Conservation (phyloP, 805 yeast genomes). For the Teunomyces stri region DNA sequence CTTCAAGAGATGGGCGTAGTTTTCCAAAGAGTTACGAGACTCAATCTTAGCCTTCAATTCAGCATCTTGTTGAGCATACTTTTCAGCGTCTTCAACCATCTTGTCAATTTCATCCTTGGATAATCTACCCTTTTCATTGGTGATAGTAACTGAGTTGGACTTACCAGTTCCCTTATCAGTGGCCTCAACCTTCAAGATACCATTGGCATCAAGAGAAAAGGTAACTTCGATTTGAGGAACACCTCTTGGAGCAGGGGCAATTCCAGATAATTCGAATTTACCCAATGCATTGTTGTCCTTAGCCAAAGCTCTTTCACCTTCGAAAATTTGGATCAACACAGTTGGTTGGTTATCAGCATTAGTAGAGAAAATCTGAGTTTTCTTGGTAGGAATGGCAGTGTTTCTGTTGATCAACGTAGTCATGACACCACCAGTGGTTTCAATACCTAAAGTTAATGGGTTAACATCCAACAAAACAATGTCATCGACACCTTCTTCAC, state of each 20-base stretch:
- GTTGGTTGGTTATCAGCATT: slow-evolving; percentile 98
- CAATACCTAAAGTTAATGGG: slow-evolving; percentile 98
- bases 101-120: slow-evolving; percentile 95
- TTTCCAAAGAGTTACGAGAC: slow-evolving; percentile 44
- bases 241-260: slow-evolving; percentile 98
- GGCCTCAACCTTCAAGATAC: slow-evolving; percentile 98
- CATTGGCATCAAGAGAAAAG: slow-evolving; percentile 98
- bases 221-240: slow-evolving; percentile 99
- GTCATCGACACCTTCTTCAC: slow-evolving; percentile 95
- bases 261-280: slow-evolving; percentile 96
- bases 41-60: slow-evolving; percentile 44
- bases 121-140: slow-evolving; percentile 98
- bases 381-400: slow-evolving; percentile 98
- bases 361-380: slow-evolving; percentile 98
- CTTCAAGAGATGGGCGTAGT: slow-evolving; percentile 47
- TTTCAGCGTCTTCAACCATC: slow-evolving; percentile 98
- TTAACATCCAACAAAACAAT: slow-evolving; percentile 94
- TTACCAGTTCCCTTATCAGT: slow-evolving; percentile 98
- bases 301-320: slow-evolving; percentile 99
- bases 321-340: slow-evolving; percentile 98
- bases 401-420: slow-evolving; percentile 99
- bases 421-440: slow-evolving; percentile 99
- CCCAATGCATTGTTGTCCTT: slow-evolving; percentile 96
- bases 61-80: slow-evolving; percentile 54
- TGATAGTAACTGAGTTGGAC: slow-evolving; percentile 96